Base-by-base conservation (phyloP, 306 rosid species). In the Pueraria montana region DNA sequence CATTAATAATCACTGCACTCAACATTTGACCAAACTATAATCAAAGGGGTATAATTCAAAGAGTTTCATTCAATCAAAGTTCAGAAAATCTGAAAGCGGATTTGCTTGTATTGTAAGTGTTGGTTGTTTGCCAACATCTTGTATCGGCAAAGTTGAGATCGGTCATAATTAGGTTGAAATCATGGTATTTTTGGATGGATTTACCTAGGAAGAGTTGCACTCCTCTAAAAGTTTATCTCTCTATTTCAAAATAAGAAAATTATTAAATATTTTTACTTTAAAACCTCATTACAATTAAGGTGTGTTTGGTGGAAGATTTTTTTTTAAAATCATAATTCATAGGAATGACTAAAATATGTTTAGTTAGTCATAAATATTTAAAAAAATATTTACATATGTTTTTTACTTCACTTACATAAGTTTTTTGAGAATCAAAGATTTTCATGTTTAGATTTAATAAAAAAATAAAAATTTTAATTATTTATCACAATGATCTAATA, bases 61-160 rank as follows among this genome's bases (percentile, higher is more conserved):
- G 50, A 30, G 49, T 18, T 38, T 68, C 9, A 46, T 36, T 42
- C 18, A 68, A 40, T 42, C 18, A 68, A 40, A 68, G 5, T 20
- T 68, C 10, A 38, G 18, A 68, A 72, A 24, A 70, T 70, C 20
- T 70, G 76, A 3, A 2, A 70, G 4, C 0, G 23, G 76, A 70
- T 70, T 23, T 46, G 76, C 58, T 45, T 71, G 76, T 24, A 71
- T 45, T 24, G 13, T 24, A 46, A 46, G 59, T 71, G 76, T 26
- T 71, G 76, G 56, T 71, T 46, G 59, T 46, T 71, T 45, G 40
- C 42, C 59, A 71, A 26, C 76, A 71, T 71, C 13, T 13, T 71
- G 23, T 24, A 71, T 46, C 8, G 6, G 14, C 16, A 46, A 71
- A 71, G 76, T 71, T 71, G 5, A 34, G 59, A n/a, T n/a, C n/a